A percentile compares a stretch with the other conserved stretches of the same genome.
Conservation (phyloP, 306 rosid genomes). For the Prunus kanzakura region DNA sequence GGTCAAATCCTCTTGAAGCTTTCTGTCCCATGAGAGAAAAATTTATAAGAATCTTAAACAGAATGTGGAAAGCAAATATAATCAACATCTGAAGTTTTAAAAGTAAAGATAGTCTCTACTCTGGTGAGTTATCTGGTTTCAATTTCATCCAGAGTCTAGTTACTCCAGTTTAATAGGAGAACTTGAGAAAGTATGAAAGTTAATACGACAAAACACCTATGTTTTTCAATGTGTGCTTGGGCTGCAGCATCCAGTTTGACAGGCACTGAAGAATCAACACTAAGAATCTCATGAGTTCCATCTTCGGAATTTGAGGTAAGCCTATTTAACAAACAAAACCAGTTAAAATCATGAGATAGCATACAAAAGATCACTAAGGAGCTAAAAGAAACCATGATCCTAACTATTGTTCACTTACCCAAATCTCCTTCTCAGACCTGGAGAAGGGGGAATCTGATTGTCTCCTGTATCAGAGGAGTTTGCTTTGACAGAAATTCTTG, state of each 20-base stretch:
- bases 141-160: neutral
- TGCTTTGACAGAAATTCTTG: constrained; percentile 37
- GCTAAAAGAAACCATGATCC: neutral
- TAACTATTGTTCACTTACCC: constrained; percentile 43
- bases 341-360: constrained; percentile 18
- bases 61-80: neutral
- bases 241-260: constrained; percentile 76
- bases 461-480: constrained; percentile 40
- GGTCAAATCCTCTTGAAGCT: constrained; percentile 91
- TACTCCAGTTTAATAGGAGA: neutral
- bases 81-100: neutral
- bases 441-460: constrained; percentile 42
- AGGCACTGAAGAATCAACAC: constrained; percentile 44
- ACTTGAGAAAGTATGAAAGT: neutral
- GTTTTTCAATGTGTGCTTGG: constrained; percentile 73
- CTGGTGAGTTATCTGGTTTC: neutral
- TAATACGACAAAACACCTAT: constrained; percentile 41
- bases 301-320: constrained; percentile 48
- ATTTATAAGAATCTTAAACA: neutral
- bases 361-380: constrained; percentile 10
- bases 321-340: constrained; percentile 39
- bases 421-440: constrained; percentile 74
- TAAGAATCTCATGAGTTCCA: constrained; percentile 41
- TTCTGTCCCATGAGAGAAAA: constrained; percentile 35
- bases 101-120: neutral